Conservation (phyloP, 1,139 yeast genomes). For the Zygoascus meyerae region DNA sequence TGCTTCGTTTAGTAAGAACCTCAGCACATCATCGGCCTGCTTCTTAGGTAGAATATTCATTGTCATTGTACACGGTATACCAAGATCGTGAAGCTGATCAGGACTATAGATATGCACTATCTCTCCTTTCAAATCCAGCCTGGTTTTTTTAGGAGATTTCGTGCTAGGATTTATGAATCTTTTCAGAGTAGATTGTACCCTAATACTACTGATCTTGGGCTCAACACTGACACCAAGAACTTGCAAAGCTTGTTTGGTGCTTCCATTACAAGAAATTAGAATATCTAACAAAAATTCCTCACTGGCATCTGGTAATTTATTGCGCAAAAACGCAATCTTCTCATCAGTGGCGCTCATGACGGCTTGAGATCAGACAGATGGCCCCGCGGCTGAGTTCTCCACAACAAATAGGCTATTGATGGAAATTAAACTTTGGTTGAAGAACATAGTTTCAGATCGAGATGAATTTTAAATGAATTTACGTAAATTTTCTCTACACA, state of each 20-base stretch:
- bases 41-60: conserved; percentile 47
- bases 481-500: no score
- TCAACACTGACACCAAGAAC: conserved; percentile 21
- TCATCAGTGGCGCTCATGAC: conserved; percentile 26
- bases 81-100: conserved; percentile 34
- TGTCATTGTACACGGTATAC: conserved; percentile 48
- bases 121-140: conserved; percentile 15
- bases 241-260: conserved; percentile 23
- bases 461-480: no score
- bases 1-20: conserved; percentile 39
- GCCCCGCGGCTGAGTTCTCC: no score
- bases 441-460: no score
- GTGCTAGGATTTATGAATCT: conserved; percentile 13
- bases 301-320: conserved; percentile 25
- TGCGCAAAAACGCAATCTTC: conserved; percentile 27
- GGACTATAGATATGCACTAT: conserved; percentile 28
- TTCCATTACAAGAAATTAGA: conserved; percentile 33
- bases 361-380: background rate
- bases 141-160: background rate
- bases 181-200: conserved; percentile 22
- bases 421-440: no score
- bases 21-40: conserved; percentile 42
- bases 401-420: no score
- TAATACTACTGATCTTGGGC: background rate
- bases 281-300: conserved; percentile 31